Evolutionary conservation across 139 green algal genomes (phyloP).

Genomic region (Chlamydomonas eustigma): DNA sequence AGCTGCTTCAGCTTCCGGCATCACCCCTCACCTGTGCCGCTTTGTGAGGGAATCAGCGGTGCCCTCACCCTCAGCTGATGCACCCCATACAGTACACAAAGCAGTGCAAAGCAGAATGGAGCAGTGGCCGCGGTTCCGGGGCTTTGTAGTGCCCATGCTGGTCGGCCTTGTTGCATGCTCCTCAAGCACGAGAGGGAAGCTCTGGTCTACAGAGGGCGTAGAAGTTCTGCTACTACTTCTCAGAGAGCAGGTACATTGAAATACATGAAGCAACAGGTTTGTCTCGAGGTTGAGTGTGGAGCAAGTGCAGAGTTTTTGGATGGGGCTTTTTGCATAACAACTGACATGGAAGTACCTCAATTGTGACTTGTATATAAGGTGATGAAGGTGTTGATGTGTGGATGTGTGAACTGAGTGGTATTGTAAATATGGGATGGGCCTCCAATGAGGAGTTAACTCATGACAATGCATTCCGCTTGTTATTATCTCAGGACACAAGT

Average conservation of each 20-base stretch:
- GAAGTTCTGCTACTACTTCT: slow-evolving; percentile 71
- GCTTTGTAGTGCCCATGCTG: slow-evolving; percentile 59
- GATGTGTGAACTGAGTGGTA: no score
- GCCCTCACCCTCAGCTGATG: slow-evolving; percentile 18
- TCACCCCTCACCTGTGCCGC: slow-evolving; percentile 53
- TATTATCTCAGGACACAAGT: slow-evolving; percentile 30
- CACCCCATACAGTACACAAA: background rate
- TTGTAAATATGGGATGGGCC: no score
- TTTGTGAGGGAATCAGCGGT: slow-evolving; percentile 25
- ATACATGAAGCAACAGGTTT: background rate
- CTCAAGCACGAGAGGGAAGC: slow-evolving; percentile 41
- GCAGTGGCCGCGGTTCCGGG: slow-evolving; percentile 30
- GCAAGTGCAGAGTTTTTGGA: background rate
- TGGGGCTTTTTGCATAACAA: background rate
- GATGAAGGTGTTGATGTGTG: no score
- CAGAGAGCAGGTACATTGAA: background rate
- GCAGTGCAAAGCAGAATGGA: background rate
- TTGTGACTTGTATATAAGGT: no score
- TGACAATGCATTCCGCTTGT: no score
- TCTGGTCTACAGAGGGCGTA: slow-evolving; percentile 58
- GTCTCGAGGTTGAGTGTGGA: background rate
- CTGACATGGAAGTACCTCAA: no score
- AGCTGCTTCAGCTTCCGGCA: slow-evolving; percentile 46
- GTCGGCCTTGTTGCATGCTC: slow-evolving; percentile 58
- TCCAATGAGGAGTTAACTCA: no score